These are phyloP conservation scores for Avena sativa DNA, from an alignment of 176 grass and related monocot species.

Conservation along the genomic window DNA sequence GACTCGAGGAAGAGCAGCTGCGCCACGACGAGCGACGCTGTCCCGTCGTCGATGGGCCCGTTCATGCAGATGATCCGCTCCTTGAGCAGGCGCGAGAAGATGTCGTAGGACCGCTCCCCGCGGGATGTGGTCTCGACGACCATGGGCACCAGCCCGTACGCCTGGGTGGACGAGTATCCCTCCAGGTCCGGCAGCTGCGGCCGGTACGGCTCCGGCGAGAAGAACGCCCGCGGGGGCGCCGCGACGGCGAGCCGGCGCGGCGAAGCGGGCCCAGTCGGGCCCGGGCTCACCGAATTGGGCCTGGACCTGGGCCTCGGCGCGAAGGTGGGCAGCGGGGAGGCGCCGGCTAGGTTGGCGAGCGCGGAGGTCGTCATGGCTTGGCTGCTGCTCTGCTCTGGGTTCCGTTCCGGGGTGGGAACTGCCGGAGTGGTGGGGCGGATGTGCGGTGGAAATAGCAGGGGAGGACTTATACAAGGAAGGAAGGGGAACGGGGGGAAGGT, in stretches of 20 bases:
- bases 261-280: background rate
- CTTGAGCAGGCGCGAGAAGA: slow-evolving; percentile 91
- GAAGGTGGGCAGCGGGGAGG: slow-evolving; percentile 40
- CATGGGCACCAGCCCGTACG: slow-evolving; percentile 68
- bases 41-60: slow-evolving; percentile 80
- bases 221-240: too few relatives aligned
- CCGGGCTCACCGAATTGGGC: slow-evolving; percentile 12
- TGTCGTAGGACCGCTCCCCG: slow-evolving; percentile 81
- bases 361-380: slow-evolving; percentile 47
- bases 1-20: slow-evolving; percentile 98
- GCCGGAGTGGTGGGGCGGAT: background rate
- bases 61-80: slow-evolving; percentile 91
- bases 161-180: background rate
- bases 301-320: slow-evolving; percentile 11
- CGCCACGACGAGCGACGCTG: slow-evolving; percentile 75
- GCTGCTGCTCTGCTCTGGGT: background rate
- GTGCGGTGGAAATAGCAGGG: background rate
- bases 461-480: slow-evolving; percentile 32
- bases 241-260: slow-evolving; percentile 41
- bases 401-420: background rate
- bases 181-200: too few relatives aligned
- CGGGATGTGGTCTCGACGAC: slow-evolving; percentile 89
- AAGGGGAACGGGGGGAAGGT: background rate
- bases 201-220: too few relatives aligned
- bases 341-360: slow-evolving; percentile 34